Conservation (phyloP, 768 basidiomycete species). For the Mycena sanguinolenta region DNA sequence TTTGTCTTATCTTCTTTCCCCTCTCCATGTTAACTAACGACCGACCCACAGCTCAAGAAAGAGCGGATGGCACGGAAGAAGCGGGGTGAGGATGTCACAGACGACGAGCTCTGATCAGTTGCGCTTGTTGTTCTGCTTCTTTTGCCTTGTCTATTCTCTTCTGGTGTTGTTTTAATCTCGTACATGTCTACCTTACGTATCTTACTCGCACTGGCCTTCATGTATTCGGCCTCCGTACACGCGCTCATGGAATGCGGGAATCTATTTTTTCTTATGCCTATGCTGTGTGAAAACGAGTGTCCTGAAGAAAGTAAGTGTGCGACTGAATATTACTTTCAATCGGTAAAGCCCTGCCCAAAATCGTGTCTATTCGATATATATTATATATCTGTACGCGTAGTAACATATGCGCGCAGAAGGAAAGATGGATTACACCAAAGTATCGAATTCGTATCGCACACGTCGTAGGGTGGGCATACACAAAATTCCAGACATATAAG, state of each 20-base stretch:
- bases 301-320: too few relatives aligned
- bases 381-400: too few relatives aligned
- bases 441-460: too few relatives aligned
- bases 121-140: slow-evolving; percentile 31
- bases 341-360: too few relatives aligned
- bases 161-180: slow-evolving; percentile 27
- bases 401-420: too few relatives aligned
- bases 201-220: slow-evolving; percentile 1
- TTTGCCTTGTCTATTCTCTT: slow-evolving; percentile 6
- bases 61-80: slow-evolving; percentile 93
- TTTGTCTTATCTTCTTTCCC: slow-evolving; percentile 41
- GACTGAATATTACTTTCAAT: too few relatives aligned
- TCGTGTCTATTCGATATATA: too few relatives aligned
- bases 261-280: slow-evolving; percentile 20
- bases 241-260: slow-evolving; percentile 9
- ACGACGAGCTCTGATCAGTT: slow-evolving; percentile 67
- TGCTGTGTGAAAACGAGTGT: neutral
- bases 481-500: too few relatives aligned
- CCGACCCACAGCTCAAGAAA: slow-evolving; percentile 77
- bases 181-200: slow-evolving; percentile 9
- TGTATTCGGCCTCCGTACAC: slow-evolving; percentile 23
- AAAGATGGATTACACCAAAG: too few relatives aligned
- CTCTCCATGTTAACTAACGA: slow-evolving; percentile 33
- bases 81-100: slow-evolving; percentile 83
- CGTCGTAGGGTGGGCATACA: too few relatives aligned